Evolutionary conservation across 257 asterid genomes (phyloP).

Genomic region (Solanum habrochaites): DNA sequence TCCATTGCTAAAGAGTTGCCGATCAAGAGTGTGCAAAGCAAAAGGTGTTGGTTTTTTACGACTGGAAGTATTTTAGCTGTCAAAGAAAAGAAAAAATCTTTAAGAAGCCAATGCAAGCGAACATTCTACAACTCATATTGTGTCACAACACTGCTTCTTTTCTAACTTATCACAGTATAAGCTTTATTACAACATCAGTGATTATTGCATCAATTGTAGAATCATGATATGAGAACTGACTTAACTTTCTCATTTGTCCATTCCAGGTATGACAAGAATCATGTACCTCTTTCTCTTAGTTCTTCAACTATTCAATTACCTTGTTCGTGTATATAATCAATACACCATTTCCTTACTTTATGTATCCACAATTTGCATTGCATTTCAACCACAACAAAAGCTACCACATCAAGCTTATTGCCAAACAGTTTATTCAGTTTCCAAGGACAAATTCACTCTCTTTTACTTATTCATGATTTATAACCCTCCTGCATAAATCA

Average conservation of each 20-base stretch:
- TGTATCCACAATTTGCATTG: background rate
- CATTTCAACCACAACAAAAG: background rate
- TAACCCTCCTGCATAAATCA: background rate
- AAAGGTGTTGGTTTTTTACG: slow-evolving; percentile 94
- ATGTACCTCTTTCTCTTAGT: background rate
- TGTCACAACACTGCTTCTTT: background rate
- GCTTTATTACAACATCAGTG: background rate
- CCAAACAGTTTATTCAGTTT: background rate
- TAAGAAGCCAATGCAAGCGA: background rate
- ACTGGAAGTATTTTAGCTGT: slow-evolving; percentile 95
- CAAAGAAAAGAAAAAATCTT: slow-evolving; percentile 1
- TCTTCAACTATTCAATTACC: background rate
- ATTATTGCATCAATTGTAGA: background rate
- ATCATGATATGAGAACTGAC: background rate
- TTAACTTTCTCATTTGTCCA: background rate
- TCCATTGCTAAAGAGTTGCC: slow-evolving; percentile 99
- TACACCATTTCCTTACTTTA: background rate
- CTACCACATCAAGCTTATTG: background rate
- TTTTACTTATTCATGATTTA: background rate
- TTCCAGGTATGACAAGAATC: background rate
- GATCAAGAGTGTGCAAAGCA: slow-evolving; percentile 99
- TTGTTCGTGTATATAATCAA: background rate
- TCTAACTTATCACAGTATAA: background rate
- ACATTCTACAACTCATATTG: background rate
- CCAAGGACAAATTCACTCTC: background rate